These are phyloP conservation scores for Climacium dendroides DNA, from an alignment of 225 moss, liverwort and hornwort species.

Conservation along the genomic window DNA sequence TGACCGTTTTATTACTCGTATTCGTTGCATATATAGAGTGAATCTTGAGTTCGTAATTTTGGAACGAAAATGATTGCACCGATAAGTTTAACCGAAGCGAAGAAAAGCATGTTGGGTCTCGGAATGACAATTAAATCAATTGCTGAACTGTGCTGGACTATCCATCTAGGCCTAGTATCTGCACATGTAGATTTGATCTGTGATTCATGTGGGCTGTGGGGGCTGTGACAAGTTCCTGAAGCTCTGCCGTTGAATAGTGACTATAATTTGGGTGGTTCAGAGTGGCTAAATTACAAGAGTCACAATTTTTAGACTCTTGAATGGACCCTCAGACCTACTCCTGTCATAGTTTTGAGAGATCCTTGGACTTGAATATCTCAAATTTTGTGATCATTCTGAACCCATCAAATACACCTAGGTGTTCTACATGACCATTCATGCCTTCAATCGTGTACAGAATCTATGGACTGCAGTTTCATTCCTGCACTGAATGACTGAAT, in stretches of 20 bases:
- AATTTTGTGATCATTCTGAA: too few species aligned
- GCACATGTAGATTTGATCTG: neutral
- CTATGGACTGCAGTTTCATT: neutral
- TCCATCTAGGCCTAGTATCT: neutral
- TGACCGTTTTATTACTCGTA: too few species aligned
- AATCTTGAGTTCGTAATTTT: neutral
- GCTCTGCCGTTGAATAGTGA: neutral
- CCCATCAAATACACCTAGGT: too few species aligned
- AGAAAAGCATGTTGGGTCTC: too few species aligned
- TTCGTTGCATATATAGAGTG: neutral
- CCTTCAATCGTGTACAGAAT: neutral
- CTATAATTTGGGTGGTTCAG: neutral
- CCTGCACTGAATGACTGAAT: neutral
- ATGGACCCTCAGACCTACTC: too few species aligned
- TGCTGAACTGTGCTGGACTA: neutral
- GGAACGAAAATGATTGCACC: neutral
- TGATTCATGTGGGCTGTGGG: neutral
- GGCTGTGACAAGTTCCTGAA: neutral
- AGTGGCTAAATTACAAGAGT: neutral
- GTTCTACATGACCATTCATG: neutral
- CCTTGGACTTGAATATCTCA: neutral
- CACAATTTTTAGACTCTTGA: neutral
- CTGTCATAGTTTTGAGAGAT: too few species aligned
- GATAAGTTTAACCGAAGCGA: too few species aligned
- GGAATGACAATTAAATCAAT: too few species aligned